These are phyloP conservation scores for Globisporangium megalacanthum DNA, from an alignment of 352 stramenopile genomes.

Conservation along the genomic window DNA sequence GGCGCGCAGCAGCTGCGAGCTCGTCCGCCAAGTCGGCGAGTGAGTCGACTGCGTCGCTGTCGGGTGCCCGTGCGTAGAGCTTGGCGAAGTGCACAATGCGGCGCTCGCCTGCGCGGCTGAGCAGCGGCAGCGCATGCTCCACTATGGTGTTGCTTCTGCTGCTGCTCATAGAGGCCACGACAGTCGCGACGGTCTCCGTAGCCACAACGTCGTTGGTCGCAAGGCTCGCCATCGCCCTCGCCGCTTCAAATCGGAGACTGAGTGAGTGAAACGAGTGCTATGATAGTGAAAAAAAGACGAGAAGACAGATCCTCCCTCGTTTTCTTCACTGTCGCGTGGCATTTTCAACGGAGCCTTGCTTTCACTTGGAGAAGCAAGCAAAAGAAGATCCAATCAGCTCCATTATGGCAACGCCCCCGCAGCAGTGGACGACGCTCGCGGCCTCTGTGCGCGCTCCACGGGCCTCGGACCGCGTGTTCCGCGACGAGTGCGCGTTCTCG, in stretches of 20 bases:
- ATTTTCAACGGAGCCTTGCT: too few relatives aligned
- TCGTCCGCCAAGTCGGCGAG: conserved; percentile 51
- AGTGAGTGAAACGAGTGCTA: neutral
- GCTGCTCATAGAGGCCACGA: neutral
- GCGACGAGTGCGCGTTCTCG: conserved; percentile 97
- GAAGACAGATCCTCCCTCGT: neutral
- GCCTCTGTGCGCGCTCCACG: conserved; percentile 42
- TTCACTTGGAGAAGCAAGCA: too few relatives aligned
- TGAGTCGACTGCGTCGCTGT: conserved; percentile 46
- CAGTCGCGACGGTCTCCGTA: neutral
- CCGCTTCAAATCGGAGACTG: neutral
- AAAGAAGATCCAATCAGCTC: neutral
- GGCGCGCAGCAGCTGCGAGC: conserved; percentile 34
- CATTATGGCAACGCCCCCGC: neutral
- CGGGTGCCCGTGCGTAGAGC: conserved; percentile 59
- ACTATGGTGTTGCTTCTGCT: neutral
- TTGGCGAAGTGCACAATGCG: conserved; percentile 50
- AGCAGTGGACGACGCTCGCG: conserved; percentile 20
- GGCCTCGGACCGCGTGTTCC: conserved; percentile 85
- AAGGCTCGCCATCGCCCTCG: neutral
- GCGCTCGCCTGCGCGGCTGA: conserved; percentile 5
- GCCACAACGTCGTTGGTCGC: neutral
- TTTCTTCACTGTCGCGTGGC: neutral
- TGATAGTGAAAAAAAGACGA: neutral
- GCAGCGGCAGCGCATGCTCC: conserved; percentile 6